Percentiles rank a stretch among this genome's conserved stretches.
Evolutionary conservation across 352 stramenopile species (phyloP).

Genomic region (Globisporangium emineosum): DNA sequence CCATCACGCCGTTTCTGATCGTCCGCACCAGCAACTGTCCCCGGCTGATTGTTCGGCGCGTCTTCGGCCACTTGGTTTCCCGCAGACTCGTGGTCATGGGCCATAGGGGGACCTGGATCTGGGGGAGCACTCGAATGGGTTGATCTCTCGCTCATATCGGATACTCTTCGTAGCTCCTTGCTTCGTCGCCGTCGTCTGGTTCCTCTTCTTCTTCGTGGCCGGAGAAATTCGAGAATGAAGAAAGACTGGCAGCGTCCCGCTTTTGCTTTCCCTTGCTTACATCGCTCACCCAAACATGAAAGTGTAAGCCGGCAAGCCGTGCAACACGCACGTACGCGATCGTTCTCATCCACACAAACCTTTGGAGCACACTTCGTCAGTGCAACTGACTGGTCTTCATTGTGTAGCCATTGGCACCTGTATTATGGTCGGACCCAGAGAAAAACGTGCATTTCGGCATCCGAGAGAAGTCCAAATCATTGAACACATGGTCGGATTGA

Average conservation of each 20-base stretch:
- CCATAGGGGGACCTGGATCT: not conserved
- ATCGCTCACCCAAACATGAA: too few species aligned
- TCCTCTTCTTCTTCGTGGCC: not conserved
- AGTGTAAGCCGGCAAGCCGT: too few species aligned
- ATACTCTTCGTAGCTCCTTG: not conserved
- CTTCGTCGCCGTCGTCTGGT: not conserved
- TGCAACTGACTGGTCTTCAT: not conserved
- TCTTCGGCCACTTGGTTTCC: not conserved
- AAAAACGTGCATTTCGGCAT: not conserved
- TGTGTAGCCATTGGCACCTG: not conserved
- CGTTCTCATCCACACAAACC: not conserved
- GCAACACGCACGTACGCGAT: not conserved
- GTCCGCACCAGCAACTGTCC: not conserved
- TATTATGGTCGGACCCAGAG: not conserved
- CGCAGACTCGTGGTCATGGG: not conserved
- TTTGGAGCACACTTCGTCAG: not conserved
- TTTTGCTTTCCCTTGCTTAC: too few species aligned
- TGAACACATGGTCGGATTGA: too few species aligned
- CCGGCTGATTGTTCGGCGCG: not conserved
- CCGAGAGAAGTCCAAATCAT: not conserved
- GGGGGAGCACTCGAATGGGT: not conserved
- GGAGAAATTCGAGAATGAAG: not conserved
- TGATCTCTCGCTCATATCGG: not conserved
- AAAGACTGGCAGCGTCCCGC: not conserved
- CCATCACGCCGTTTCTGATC: not conserved